Evolutionary conservation across 208 protist species (phyloP), one percentile per base, ranked within the genome.

Genomic region (Vickermania ingenoplastis): DNA sequence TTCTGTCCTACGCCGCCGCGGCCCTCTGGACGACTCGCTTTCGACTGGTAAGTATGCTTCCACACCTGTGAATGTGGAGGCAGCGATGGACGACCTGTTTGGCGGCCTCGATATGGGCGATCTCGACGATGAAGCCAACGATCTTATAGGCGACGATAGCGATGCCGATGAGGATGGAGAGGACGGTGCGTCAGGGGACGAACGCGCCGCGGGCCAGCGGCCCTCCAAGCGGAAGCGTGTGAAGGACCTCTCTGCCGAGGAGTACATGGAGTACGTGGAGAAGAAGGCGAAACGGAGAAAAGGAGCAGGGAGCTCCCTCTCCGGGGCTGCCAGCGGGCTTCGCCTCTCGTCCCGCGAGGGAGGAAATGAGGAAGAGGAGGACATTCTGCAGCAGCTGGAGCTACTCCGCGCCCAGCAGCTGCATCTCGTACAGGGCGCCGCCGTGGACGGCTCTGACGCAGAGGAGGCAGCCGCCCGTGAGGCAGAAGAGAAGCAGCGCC

Each of bases 81-180:
- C 77, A 0, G 67, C 72, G 1, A 83, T 84, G 67, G 81, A 89
- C 41, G 81, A 86, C 53, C 67, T 93, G 41, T 93, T 93, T 50
- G 79, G 80, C 7, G 71, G 69, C 3, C 71, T 93, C 3, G 82
- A 93, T 56, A 85, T 87, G 80, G 72, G 65, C 11, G 78, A 90
- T 23, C 71, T 87, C 45, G 83, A 91, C n/a, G 79, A 59, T 0
- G 79, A 89, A 27, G 76, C 67, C 0, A 73, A 84, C 25, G 83
- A 66, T 31, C 23, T 59, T 0, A 28, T 65, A 3, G 29, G 22
- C 53, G 1, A 54, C 22, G 61, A 53, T 4, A 59, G 79, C 31
- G 36, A 77, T 1, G 59, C 63, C 50, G 60, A 60, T 51, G 67
- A 58, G 0, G 50, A 61, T 3, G 61, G 53, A 24, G 59, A 73